These are phyloP conservation scores for Maudiozyma barnettii DNA, from an alignment of 805 yeast genomes.

Conservation along the genomic window DNA sequence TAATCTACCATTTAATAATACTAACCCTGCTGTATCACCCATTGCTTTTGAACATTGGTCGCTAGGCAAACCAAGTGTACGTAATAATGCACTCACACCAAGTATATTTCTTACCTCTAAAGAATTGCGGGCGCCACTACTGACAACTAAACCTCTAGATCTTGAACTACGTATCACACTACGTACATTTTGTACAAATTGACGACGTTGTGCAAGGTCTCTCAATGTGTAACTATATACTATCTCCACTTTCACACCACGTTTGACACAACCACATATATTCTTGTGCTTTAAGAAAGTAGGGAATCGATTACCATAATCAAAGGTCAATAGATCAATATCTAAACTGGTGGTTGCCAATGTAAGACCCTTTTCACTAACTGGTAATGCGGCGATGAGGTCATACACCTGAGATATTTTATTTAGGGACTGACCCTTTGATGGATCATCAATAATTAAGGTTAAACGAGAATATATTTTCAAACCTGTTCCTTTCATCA, in stretches of 20 bases:
- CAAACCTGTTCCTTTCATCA: constrained; percentile 31
- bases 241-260: constrained; percentile 78
- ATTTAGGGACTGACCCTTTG: constrained; percentile 50
- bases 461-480: constrained; percentile 65
- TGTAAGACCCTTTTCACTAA: constrained; percentile 68
- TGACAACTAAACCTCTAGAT: constrained; percentile 64
- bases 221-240: constrained; percentile 49
- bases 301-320: constrained; percentile 56
- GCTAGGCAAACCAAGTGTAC: constrained; percentile 60
- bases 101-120: constrained; percentile 53
- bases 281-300: constrained; percentile 75
- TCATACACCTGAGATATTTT: constrained; percentile 46
- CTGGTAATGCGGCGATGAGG: constrained; percentile 71
- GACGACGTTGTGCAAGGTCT: constrained; percentile 40
- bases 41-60: constrained; percentile 52
- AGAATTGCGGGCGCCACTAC: constrained; percentile 60
- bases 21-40: constrained; percentile 51
- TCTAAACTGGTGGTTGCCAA: constrained; percentile 68
- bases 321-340: constrained; percentile 71
- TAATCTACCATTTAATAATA: constrained; percentile 62
- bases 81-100: constrained; percentile 59
- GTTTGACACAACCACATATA: constrained; percentile 69
- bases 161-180: constrained; percentile 76
- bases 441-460: constrained; percentile 62
- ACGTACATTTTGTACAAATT: constrained; percentile 60